phyloP scores from a whole-genome alignment of 331 rosid species.

The Ulmus americana region DNA sequence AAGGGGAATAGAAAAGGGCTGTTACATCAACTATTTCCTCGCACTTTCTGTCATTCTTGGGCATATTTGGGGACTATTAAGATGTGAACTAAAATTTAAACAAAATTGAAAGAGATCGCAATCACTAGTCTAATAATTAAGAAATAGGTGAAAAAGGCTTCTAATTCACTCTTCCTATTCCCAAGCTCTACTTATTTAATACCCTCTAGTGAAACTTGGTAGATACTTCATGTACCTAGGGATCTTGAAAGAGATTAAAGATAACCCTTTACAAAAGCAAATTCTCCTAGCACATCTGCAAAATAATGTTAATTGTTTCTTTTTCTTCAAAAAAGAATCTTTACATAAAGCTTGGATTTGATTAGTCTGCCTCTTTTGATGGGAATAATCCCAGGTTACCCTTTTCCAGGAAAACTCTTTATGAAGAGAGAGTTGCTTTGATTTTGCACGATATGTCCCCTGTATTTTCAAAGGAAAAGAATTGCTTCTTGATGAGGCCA shows the following conservation, averaged over 20 bases:
- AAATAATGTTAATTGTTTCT: background rate
- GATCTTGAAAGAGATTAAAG: background rate
- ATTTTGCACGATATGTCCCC: conserved; percentile 25
- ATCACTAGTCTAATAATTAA: no score
- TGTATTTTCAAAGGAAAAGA: conserved; percentile 47
- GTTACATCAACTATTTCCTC: no score
- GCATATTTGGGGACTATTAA: no score
- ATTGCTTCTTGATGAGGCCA: conserved; percentile 49
- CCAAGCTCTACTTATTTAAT: no score
- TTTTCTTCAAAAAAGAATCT: background rate
- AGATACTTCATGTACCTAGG: background rate
- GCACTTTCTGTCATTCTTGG: no score
- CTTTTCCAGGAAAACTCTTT: conserved; percentile 21
- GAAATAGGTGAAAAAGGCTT: no score
- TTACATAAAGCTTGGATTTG: background rate
- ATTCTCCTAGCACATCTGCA: conserved; percentile 4
- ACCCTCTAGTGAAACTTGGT: background rate
- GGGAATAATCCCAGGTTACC: conserved; percentile 28
- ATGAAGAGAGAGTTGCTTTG: conserved; percentile 6
- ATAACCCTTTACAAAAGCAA: conserved; percentile 6
- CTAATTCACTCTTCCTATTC: no score
- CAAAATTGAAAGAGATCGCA: no score
- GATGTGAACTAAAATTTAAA: no score
- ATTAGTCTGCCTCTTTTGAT: conserved; percentile 1
- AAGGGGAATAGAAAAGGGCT: no score